Conservation (phyloP, 495 filamentous ascomycete genomes). For the Corynascus novoguineensis region DNA sequence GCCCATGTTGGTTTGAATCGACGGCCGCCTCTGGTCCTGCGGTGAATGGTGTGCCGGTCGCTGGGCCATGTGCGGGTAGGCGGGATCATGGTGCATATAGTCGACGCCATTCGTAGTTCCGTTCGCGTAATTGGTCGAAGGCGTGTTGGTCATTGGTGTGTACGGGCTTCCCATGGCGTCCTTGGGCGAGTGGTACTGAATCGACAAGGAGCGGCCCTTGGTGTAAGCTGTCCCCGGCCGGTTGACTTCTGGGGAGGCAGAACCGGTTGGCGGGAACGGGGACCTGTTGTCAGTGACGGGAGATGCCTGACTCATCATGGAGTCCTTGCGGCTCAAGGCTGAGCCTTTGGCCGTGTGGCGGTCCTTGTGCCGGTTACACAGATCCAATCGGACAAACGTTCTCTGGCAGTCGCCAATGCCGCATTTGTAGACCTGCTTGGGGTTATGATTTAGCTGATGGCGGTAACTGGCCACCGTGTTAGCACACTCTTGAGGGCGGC, state of each 20-base stretch:
- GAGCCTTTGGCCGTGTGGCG: slow-evolving; percentile 95
- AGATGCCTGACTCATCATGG: slow-evolving; percentile 55
- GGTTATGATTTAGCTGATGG: slow-evolving; percentile 93
- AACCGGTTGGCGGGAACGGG: slow-evolving; percentile 38
- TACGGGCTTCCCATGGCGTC: slow-evolving; percentile 45
- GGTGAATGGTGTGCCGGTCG: slow-evolving; percentile 41
- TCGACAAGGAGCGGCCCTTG: slow-evolving; percentile 41
- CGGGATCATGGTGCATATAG: slow-evolving; percentile 42
- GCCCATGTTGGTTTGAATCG: slow-evolving; percentile 42
- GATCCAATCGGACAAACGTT: slow-evolving; percentile 88
- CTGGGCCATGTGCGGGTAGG: slow-evolving; percentile 34
- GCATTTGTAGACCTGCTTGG: slow-evolving; percentile 94
- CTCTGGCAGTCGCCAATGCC: slow-evolving; percentile 88
- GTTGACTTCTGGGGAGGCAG: slow-evolving; percentile 49
- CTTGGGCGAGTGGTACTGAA: slow-evolving; percentile 50
- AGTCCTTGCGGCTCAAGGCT: slow-evolving; percentile 86
- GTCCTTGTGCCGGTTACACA: slow-evolving; percentile 89
- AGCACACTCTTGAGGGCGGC: slow-evolving; percentile 17
- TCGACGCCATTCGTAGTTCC: slow-evolving; percentile 37
- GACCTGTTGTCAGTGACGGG: slow-evolving; percentile 43
- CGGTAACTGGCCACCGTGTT: slow-evolving; percentile 52
- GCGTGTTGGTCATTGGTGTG: slow-evolving; percentile 45
- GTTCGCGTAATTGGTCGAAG: slow-evolving; percentile 41
- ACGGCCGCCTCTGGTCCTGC: slow-evolving; percentile 37
- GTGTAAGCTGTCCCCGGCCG: slow-evolving; percentile 39